phyloP scores from a whole-genome alignment of 306 rosid species.

The Geum urbanum region DNA sequence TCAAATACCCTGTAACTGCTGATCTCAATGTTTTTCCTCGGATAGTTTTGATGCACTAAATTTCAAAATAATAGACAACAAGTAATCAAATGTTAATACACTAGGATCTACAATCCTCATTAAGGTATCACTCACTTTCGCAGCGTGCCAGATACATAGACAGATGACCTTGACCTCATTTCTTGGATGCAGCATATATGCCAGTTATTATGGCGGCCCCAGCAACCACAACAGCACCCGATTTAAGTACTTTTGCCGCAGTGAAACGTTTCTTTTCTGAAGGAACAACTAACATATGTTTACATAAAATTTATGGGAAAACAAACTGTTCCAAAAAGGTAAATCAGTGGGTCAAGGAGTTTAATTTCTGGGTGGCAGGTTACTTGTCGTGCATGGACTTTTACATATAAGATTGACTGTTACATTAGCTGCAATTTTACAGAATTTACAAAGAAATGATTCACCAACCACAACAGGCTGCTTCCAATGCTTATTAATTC shows the following conservation, averaged over 20 bases:
- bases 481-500: conserved; percentile 81
- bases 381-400: neutral
- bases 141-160: neutral
- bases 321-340: neutral
- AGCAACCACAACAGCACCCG: conserved; percentile 55
- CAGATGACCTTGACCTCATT: conserved; percentile 28
- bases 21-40: neutral
- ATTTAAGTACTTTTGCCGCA: conserved; percentile 39
- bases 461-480: conserved; percentile 77
- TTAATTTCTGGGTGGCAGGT: neutral
- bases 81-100: conserved; percentile 7
- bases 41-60: neutral
- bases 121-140: neutral
- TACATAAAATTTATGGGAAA: neutral
- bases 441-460: neutral
- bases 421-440: neutral
- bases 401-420: neutral
- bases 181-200: conserved; percentile 62
- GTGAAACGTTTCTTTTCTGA: conserved; percentile 36
- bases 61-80: neutral
- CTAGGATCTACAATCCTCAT: conserved; percentile 9
- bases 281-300: conserved; percentile 22
- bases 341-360: neutral
- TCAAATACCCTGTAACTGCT: neutral
- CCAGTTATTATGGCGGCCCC: conserved; percentile 78